Base-by-base conservation (phyloP, 2,329 filamentous ascomycete genomes). In the Pseudogymnoascus sp. region DNA sequence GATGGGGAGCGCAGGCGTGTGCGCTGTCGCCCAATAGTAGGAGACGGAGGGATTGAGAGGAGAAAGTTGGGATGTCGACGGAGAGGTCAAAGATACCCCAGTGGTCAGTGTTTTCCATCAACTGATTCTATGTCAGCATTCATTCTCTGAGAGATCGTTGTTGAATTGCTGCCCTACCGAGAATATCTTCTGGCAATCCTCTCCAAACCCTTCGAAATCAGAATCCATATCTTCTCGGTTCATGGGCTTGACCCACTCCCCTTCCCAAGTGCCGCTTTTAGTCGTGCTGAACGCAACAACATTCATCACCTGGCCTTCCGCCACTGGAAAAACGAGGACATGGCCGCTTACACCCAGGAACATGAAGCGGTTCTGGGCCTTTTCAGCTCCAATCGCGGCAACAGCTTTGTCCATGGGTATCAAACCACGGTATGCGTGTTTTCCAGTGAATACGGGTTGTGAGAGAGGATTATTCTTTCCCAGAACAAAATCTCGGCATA, bases 361-460 rank as follows among this genome's bases (percentile, higher is more conserved):
- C 60, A 81, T 76, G 68, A 80, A 78, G 14, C 75, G 71, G 12
- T 79, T 82, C 22, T 69, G 66, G 0, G 80, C 77, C 37, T 79
- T 72, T 38, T 81, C 72, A 9, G 74, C 66, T 2, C 81, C 80
- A 2, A 87, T 65, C 2, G 76, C 75, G 9, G 73, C 68, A 1
- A 74, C 69, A 0, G 82, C 83, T 14, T 77, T 70, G 1, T 76
- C 73, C 77, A 88, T 87, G 0, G 84, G 81, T 1, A 87, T 75
- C 2, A 89, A 70, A 0, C 81, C 81, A 6, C 86, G 77, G 70
- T 85, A 89, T 34, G 81, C 85, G 70, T 82, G 82, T 64, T 85
- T 83, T 28, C 78, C 73, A 0, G 78, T 78, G 68, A 82, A 87
- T 1, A 74, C 67, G 0, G 64, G 62, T 2, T 57, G 18, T 58